Conservation (phyloP, 1,284 basidiomycete genomes). For the Ganoderma meredithae region DNA sequence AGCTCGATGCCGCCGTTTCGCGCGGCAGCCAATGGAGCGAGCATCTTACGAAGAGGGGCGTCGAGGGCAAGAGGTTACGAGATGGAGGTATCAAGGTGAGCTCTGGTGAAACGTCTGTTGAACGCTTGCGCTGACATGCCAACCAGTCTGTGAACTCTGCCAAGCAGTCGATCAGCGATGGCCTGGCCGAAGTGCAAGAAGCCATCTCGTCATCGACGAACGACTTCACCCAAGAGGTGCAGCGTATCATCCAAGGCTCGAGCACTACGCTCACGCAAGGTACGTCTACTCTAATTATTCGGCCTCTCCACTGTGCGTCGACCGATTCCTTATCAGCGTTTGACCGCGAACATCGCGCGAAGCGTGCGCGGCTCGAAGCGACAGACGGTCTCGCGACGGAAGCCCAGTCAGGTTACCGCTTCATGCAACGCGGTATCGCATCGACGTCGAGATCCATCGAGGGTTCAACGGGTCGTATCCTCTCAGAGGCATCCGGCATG, state of each 20-base stretch:
- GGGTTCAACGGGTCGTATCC: constrained; percentile 50
- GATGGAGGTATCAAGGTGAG: constrained; percentile 69
- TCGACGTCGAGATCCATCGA: constrained; percentile 61
- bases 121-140: constrained; percentile 6
- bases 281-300: constrained; percentile 37
- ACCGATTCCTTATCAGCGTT: constrained; percentile 50
- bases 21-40: constrained; percentile 50
- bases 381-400: constrained; percentile 57
- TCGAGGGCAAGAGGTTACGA: constrained; percentile 61
- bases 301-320: background rate
- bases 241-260: constrained; percentile 55
- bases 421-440: constrained; percentile 55
- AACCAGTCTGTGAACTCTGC: constrained; percentile 52
- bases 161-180: constrained; percentile 50
- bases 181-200: constrained; percentile 54
- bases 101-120: background rate
- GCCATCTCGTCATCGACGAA: constrained; percentile 55
- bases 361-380: constrained; percentile 70
- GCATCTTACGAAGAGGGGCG: constrained; percentile 54
- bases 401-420: constrained; percentile 58
- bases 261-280: constrained; percentile 55
- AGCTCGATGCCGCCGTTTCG: constrained; percentile 51
- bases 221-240: constrained; percentile 61
- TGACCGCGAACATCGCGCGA: constrained; percentile 66
- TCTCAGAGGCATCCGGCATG: constrained; percentile 54